Conservation (phyloP, 2,329 filamentous ascomycete species). For the Xylaria sp. region DNA sequence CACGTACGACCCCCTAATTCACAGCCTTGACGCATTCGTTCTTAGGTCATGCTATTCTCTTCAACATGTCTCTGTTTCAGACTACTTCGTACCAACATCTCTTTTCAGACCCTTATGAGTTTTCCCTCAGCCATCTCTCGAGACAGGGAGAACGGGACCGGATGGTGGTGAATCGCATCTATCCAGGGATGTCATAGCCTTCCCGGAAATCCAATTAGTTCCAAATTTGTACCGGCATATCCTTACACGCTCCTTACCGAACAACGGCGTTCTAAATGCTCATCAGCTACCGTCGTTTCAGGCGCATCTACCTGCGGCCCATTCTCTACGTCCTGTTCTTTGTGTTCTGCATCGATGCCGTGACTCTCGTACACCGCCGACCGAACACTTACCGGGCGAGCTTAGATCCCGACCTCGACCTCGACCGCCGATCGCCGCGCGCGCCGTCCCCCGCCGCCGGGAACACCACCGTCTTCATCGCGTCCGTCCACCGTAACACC, state of each 20-base stretch:
- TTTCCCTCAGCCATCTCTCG: conserved; percentile 7
- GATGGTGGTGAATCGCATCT: conserved; percentile 12
- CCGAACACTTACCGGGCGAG: conserved; percentile 36
- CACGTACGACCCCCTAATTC: not conserved
- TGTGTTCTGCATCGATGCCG: conserved; percentile 41
- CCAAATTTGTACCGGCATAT: conserved; percentile 12
- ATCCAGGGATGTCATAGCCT: conserved; percentile 26
- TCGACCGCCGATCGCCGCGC: conserved; percentile 19
- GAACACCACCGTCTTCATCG: conserved; percentile 60
- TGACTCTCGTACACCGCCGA: conserved; percentile 35
- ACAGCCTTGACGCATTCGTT: not conserved
- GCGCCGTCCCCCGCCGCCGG: conserved; percentile 12
- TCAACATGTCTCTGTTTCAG: not conserved
- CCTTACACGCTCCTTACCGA: conserved; percentile 1
- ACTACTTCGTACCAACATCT: not conserved
- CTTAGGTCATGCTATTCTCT: not conserved
- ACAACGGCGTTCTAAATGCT: conserved; percentile 40
- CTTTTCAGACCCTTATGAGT: conserved; percentile 7
- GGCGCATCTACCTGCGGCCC: conserved; percentile 40
- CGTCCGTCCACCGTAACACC: conserved; percentile 69
- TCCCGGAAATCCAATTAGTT: conserved; percentile 1
- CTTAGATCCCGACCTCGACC: conserved; percentile 24
- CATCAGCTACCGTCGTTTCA: conserved; percentile 39
- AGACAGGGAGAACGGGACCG: conserved; percentile 15
- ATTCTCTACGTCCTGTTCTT: conserved; percentile 36